Conservation (phyloP, 441 rosid genomes). For the Aleurites moluccanus region DNA sequence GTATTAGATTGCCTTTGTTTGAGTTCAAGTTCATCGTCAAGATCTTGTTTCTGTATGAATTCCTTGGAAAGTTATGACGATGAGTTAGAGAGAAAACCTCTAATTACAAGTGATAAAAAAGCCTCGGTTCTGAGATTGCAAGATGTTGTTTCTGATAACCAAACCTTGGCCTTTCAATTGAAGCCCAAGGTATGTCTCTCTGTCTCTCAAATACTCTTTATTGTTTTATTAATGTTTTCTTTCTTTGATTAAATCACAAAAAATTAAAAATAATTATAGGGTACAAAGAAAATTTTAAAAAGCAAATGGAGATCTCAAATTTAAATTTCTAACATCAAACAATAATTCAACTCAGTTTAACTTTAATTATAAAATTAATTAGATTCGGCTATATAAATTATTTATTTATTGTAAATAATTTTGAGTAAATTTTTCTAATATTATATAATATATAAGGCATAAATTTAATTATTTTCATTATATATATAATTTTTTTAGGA, state of each 20-base stretch:
- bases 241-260: neutral
- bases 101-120: slow-evolving; percentile 34
- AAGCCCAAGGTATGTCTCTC: slow-evolving; percentile 66
- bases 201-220: neutral
- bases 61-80: slow-evolving; percentile 38
- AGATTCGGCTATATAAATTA: no score
- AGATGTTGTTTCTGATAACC: slow-evolving; percentile 59
- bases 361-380: no score
- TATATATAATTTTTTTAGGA: no score
- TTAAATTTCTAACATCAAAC: no score
- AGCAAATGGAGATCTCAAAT: no score
- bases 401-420: no score
- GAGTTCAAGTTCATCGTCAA: slow-evolving; percentile 39
- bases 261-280: no score
- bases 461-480: no score
- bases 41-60: slow-evolving; percentile 69
- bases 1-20: slow-evolving; percentile 60
- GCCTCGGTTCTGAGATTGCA: slow-evolving; percentile 38
- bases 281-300: no score
- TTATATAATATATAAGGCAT: no score
- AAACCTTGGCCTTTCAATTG: slow-evolving; percentile 79
- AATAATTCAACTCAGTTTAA: no score
- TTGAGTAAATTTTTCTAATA: no score
- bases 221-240: neutral
- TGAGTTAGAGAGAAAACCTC: slow-evolving; percentile 49